Evolutionary conservation across 495 filamentous ascomycete genomes (phyloP).

Genomic region (Hyaloscypha finlandica): DNA sequence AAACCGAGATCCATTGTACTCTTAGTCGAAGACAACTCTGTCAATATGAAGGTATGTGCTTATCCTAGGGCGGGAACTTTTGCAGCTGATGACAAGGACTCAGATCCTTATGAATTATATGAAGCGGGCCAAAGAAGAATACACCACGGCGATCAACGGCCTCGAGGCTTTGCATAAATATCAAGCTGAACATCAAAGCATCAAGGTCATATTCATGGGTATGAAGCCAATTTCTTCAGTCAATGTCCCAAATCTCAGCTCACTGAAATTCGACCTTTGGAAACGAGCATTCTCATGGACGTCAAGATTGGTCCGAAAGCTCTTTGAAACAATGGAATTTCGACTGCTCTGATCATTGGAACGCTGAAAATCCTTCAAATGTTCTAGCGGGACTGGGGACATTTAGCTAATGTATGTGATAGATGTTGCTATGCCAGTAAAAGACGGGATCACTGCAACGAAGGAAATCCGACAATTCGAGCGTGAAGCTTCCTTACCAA

Average conservation of each 20-base stretch:
- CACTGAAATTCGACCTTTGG: too few relatives aligned
- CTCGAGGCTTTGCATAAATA: constrained; percentile 41
- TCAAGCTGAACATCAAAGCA: constrained; percentile 13
- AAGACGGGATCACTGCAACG: constrained; percentile 60
- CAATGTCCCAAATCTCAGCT: too few relatives aligned
- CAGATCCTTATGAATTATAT: constrained; percentile 18
- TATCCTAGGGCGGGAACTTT: too few relatives aligned
- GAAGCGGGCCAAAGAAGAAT: constrained; percentile 34
- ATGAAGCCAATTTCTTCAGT: constrained; percentile 38
- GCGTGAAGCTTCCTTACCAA: constrained; percentile 25
- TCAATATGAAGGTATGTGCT: constrained; percentile 16
- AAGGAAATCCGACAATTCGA: constrained; percentile 56
- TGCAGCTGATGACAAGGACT: too few relatives aligned
- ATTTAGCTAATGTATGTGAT: too few relatives aligned
- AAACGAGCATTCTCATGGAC: too few relatives aligned
- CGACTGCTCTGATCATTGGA: too few relatives aligned
- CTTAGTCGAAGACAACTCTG: constrained; percentile 21
- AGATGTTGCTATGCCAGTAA: constrained; percentile 54
- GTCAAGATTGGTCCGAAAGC: too few relatives aligned
- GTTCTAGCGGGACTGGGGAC: too few relatives aligned
- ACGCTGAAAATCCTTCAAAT: too few relatives aligned
- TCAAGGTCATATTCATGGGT: constrained; percentile 60
- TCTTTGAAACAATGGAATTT: too few relatives aligned
- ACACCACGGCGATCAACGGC: constrained; percentile 41
- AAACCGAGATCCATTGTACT: constrained; percentile 5